phyloP scores from a whole-genome alignment of 495 filamentous ascomycete species.

The Neurospora sp. region DNA sequence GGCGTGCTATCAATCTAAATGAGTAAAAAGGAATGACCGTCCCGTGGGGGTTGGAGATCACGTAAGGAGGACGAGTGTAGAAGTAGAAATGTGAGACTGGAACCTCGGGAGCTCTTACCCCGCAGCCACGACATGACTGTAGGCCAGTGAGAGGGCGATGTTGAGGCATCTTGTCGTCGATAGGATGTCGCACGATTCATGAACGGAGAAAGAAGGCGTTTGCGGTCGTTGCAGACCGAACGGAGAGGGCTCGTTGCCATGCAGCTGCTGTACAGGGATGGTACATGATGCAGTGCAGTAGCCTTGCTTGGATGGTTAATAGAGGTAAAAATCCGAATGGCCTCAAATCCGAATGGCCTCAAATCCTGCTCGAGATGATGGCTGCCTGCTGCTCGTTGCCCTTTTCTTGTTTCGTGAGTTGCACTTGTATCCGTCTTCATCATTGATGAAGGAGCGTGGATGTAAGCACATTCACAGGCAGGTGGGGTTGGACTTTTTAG shows the following conservation, averaged over 20 bases:
- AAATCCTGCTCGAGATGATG: not conserved
- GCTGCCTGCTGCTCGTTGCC: not conserved
- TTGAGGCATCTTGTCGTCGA: not conserved
- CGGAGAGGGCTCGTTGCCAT: conserved; percentile 1
- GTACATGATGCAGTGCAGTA: not conserved
- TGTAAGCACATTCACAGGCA: not conserved
- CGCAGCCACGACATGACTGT: not conserved
- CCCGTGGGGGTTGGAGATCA: not conserved
- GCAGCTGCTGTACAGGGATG: conserved; percentile 1
- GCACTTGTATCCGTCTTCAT: not conserved
- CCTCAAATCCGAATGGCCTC: no score
- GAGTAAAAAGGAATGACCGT: not conserved
- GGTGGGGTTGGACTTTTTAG: not conserved
- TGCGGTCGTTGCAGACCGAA: not conserved
- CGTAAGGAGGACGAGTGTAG: not conserved
- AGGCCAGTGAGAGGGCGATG: not conserved
- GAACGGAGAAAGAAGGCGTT: not conserved
- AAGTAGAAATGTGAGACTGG: not conserved
- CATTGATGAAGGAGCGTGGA: not conserved
- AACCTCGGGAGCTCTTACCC: not conserved
- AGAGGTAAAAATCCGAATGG: not conserved
- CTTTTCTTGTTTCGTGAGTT: not conserved
- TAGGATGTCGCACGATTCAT: not conserved
- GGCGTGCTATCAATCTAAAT: not conserved
- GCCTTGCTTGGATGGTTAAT: not conserved